phyloP scores from a whole-genome alignment of 108 stramenopile species.

The Discostella pseudostelligera region DNA sequence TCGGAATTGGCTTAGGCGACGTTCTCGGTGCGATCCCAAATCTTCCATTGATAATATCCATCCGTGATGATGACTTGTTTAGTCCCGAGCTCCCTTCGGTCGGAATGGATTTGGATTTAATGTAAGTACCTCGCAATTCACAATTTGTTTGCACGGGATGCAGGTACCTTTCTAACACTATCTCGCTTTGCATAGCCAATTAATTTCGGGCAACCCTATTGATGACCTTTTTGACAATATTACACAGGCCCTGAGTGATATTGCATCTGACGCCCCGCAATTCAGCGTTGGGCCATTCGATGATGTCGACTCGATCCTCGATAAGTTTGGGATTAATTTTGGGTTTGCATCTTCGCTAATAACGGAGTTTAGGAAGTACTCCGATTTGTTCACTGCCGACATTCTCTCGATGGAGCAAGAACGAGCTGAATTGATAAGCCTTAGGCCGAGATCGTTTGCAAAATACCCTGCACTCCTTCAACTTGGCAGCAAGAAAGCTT shows the following conservation, averaged over 20 bases:
- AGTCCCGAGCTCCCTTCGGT: constrained; percentile 1
- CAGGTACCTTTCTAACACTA: neutral
- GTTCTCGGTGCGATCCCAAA: neutral
- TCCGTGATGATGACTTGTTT: constrained; percentile 19
- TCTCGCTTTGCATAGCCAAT: constrained; percentile 2
- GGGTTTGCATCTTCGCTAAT: constrained; percentile 5
- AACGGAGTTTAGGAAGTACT: constrained; percentile 1
- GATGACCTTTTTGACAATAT: constrained; percentile 13
- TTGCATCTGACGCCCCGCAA: neutral
- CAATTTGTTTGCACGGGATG: neutral
- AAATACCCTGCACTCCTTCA: constrained; percentile 21
- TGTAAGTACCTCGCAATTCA: constrained; percentile 13
- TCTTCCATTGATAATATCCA: constrained; percentile 13
- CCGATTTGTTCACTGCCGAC: constrained; percentile 9
- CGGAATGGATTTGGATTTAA: constrained; percentile 16
- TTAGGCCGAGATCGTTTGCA: constrained; percentile 19
- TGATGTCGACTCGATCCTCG: constrained; percentile 11
- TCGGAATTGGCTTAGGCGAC: constrained; percentile 3
- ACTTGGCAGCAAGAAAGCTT: constrained; percentile 29
- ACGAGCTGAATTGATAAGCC: constrained; percentile 10
- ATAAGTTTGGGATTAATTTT: constrained; percentile 23
- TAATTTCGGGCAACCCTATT: constrained; percentile 11
- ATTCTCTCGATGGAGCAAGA: neutral
- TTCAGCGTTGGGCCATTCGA: constrained; percentile 17
- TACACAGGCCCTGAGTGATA: constrained; percentile 5